Conservation (phyloP, 139 green algal species). For the Chlamydomonas urium region DNA sequence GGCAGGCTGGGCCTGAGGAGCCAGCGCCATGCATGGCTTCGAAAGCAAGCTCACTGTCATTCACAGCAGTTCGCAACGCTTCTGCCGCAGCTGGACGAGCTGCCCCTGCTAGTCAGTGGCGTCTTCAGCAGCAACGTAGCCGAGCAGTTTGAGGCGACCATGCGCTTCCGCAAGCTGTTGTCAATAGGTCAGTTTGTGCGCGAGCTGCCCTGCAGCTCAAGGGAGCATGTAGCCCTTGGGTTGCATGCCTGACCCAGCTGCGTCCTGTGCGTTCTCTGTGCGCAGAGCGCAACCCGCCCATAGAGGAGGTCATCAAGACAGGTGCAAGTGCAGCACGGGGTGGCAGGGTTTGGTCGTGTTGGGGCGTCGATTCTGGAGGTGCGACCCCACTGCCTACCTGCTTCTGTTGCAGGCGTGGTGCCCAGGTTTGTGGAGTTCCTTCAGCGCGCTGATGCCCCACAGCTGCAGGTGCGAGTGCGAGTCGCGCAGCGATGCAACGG, state of each 20-base stretch:
- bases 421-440: slow-evolving; percentile 97
- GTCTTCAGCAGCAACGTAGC: slow-evolving; percentile 74
- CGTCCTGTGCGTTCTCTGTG: too few relatives aligned
- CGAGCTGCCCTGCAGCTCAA: too few relatives aligned
- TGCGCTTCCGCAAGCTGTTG: slow-evolving; percentile 96
- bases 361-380: too few relatives aligned
- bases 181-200: slow-evolving; percentile 83
- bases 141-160: slow-evolving; percentile 93
- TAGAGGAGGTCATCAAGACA: slow-evolving; percentile 97
- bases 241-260: too few relatives aligned
- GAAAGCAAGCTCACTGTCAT: background rate
- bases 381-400: too few relatives aligned
- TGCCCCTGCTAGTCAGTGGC: slow-evolving; percentile 92
- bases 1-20: too few relatives aligned
- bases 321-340: too few relatives aligned
- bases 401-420: too few relatives aligned
- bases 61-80: background rate
- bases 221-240: too few relatives aligned
- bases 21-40: too few relatives aligned
- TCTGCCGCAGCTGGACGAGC: slow-evolving; percentile 79
- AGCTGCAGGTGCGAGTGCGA: slow-evolving; percentile 27
- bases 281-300: slow-evolving; percentile 94
- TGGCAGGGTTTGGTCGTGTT: too few relatives aligned
- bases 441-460: slow-evolving; percentile 72
- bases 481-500: background rate